Conservation (phyloP, 768 basidiomycete species). For the Imleria badia region DNA sequence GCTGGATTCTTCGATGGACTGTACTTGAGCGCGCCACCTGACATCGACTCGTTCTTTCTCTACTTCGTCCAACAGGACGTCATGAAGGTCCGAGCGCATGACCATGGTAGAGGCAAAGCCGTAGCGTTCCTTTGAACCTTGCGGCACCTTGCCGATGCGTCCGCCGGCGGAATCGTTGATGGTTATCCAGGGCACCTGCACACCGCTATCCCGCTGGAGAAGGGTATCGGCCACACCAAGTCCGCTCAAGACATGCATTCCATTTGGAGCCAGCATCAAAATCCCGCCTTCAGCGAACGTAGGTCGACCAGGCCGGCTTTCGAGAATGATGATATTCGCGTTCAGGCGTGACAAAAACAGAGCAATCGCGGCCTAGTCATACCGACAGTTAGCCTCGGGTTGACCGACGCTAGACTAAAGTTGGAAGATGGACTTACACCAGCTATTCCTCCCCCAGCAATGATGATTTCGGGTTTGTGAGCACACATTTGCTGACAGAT, state of each 20-base stretch:
- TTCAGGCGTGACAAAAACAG: conserved; percentile 27
- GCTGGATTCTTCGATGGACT: conserved; percentile 22
- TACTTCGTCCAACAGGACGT: conserved; percentile 31
- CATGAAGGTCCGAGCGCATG: conserved; percentile 32
- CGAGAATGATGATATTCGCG: conserved; percentile 21
- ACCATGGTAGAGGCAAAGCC: conserved; percentile 27
- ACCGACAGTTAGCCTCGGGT: neutral
- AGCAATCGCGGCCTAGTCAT: conserved; percentile 18
- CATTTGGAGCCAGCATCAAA: conserved; percentile 30
- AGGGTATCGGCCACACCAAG: conserved; percentile 26
- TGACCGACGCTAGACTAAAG: neutral
- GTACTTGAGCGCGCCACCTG: conserved; percentile 25
- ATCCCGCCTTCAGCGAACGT: conserved; percentile 24
- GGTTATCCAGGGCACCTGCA: conserved; percentile 18
- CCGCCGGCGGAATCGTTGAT: conserved; percentile 24
- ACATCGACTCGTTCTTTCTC: conserved; percentile 19
- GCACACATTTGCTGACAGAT: conserved; percentile 11
- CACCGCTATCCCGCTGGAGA: conserved; percentile 21
- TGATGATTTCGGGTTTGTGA: conserved; percentile 22
- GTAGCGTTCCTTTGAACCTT: conserved; percentile 28
- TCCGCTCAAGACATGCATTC: conserved; percentile 28
- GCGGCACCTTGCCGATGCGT: conserved; percentile 22
- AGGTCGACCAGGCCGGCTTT: conserved; percentile 19
- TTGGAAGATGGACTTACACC: conserved; percentile 21
- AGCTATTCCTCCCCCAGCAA: conserved; percentile 29